A percentile compares a stretch with the other conserved stretches of the same genome.
Conservation (phyloP, 352 stramenopile genomes). For the Pilasporangium apinafurcum region DNA sequence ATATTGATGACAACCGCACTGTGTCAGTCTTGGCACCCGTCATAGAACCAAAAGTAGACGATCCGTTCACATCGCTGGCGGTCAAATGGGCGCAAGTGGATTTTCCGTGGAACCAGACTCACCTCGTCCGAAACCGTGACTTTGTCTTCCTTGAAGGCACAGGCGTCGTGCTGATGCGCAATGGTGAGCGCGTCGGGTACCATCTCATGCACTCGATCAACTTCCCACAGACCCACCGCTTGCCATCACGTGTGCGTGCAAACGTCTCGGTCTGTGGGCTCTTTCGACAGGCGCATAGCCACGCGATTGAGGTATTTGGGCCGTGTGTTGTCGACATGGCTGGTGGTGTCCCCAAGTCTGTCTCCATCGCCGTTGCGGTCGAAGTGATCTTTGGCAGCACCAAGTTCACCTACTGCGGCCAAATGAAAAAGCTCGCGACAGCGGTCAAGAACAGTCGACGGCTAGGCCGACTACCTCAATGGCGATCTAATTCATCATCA, state of each 20-base stretch:
- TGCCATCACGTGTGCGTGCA: slow-evolving; percentile 23
- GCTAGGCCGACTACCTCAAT: too few species aligned
- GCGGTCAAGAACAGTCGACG: too few species aligned
- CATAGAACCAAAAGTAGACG: slow-evolving; percentile 16
- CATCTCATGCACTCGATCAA: slow-evolving; percentile 33
- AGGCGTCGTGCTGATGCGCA: slow-evolving; percentile 18
- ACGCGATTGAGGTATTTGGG: slow-evolving; percentile 43
- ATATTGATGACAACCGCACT: slow-evolving; percentile 16
- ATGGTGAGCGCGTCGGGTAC: slow-evolving; percentile 26
- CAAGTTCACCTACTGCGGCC: slow-evolving; percentile 37
- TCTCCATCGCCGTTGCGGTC: slow-evolving; percentile 21
- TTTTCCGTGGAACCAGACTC: slow-evolving; percentile 13
- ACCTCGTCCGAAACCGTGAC: slow-evolving; percentile 23
- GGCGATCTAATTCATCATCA: too few species aligned
- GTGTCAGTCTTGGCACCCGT: slow-evolving; percentile 15
- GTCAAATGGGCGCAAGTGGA: slow-evolving; percentile 28
- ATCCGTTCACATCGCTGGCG: slow-evolving; percentile 18
- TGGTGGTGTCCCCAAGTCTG: slow-evolving; percentile 26
- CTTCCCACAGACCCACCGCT: slow-evolving; percentile 22
- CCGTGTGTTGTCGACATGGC: slow-evolving; percentile 21
- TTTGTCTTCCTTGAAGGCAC: slow-evolving; percentile 34
- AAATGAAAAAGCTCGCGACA: slow-evolving; percentile 69
- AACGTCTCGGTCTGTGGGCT: slow-evolving; percentile 36
- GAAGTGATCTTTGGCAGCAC: slow-evolving; percentile 23
- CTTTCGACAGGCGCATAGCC: slow-evolving; percentile 33